Base-by-base conservation (phyloP, 805 yeast species). In the Cyberlindnera nakhonratchasimensis region DNA sequence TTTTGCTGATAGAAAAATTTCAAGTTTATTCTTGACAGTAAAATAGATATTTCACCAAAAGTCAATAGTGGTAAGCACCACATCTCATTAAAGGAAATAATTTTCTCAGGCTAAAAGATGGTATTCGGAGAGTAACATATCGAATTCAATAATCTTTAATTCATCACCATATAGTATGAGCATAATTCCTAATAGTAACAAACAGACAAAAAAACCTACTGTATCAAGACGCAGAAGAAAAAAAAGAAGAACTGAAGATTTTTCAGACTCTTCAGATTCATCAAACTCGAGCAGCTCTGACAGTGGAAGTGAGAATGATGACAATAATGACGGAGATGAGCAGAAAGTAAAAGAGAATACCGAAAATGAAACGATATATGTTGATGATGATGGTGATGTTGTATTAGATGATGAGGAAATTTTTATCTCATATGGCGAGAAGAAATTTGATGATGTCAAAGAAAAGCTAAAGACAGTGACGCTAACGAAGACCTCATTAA, bases 191-290 rank as follows among this genome's bases (percentile, higher is more conserved):
- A 56, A 50, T 40, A 54, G 47, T 29, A 52, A 51, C 2, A 42
- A 47, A 14, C 23, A 20, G 2, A 40, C 43, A 17, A 50, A n/a
- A n/a, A n/a, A 44, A 32, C 34, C 51, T 18, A 45, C 34, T 22
- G 30, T 37, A 2, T 49, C 59, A 37, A 69, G 76, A 49, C 71
- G 86, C 54, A 75, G 86, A 48, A 71, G 82, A 57, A 82, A 82
- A 74, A 83, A 82, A 77, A 80, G 89, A 77, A 82, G 90, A 79
- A 83, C 91, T 0, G 87, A 82, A 39, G 88, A 81, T 51, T 77
- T 80, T 23, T 80, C 85, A 0, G 71, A 67, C 26, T 73, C 79
- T 1, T 71, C 74, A 9, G 68, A 74, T 28, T 73, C 79, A 1
- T 71, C 74, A 8, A 67, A 74, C 2, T 71, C 74, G 5, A 33